phyloP scores from a whole-genome alignment of 331 rosid genomes.

The Cydonia oblonga region DNA sequence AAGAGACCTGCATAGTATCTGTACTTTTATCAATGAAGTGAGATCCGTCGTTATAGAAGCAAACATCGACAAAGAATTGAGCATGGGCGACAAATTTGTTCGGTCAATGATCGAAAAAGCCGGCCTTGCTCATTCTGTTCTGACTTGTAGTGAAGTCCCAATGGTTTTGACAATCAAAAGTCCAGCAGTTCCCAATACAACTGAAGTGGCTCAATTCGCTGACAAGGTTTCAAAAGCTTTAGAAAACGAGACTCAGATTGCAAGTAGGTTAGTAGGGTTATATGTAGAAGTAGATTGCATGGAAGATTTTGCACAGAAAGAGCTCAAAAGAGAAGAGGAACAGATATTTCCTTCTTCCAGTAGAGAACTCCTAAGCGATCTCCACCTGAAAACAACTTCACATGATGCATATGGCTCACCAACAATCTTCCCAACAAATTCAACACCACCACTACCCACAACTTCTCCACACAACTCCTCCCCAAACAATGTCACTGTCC shows the following conservation, averaged over 20 bases:
- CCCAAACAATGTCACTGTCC: constrained; percentile 68
- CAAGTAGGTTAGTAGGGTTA: constrained; percentile 34
- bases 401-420: constrained; percentile 29
- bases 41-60: constrained; percentile 43
- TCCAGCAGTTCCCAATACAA: constrained; percentile 23
- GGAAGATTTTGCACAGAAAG: constrained; percentile 34
- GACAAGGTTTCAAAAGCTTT: constrained; percentile 29
- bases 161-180: constrained; percentile 34
- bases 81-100: constrained; percentile 32
- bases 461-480: constrained; percentile 38
- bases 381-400: constrained; percentile 28
- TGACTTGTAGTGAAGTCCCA: constrained; percentile 42
- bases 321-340: constrained; percentile 26
- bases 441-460: constrained; percentile 22
- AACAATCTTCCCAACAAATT: constrained; percentile 52
- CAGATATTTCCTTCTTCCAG: constrained; percentile 26
- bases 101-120: constrained; percentile 26
- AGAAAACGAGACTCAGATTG: constrained; percentile 23
- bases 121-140: constrained; percentile 27
- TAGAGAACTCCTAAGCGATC: constrained; percentile 23
- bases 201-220: constrained; percentile 29
- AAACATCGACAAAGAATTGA: constrained; percentile 23
- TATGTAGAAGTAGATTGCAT: constrained; percentile 27
- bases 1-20: constrained; percentile 20
- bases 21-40: constrained; percentile 29